Evolutionary conservation across 176 grass and related monocot genomes (phyloP), one percentile per base, ranked within the genome.

Genomic region (Hordeum marinum): DNA sequence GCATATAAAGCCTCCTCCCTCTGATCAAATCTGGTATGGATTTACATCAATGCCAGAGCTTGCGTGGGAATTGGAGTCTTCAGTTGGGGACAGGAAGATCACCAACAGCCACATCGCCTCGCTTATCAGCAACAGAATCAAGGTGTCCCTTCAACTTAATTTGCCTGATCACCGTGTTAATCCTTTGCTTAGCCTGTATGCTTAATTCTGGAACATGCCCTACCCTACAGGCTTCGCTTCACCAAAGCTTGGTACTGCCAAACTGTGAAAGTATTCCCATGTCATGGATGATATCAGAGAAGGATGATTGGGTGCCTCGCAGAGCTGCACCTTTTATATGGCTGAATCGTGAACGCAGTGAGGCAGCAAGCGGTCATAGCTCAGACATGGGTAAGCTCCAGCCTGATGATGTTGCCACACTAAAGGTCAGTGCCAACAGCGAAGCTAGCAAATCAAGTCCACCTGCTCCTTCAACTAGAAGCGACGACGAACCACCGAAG

Each of bases 1-100:
- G 66, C 88, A 92, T 77, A 86, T 96, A 76, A 96, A 93, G 32
- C 89, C 91, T 32, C 89, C 91, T 74, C 91, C 91, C 23, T 84
- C 87, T 55, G 94, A 96, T 87, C 91, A 83, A 71, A 78, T 96
- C 59, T 96, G 94, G 94, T 93, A 87, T 77, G 94, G 94, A 29
- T 93, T 93, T 87, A 86, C 85, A 10, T 85, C 88, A 52, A 93
- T 93, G 89, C 94, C 94, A 11, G 91, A 96, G 57, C 13, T 93
- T 82, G 94, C 90, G 4, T 96, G 94, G 94, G 90, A 91, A 46
- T 73, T 96, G 42, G 94, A 93, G 82, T 89, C 94, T 73, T 91
- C 85, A 59, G 67, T 97, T 72, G 94, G 94, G 18, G 94, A 97
- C 42, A 90, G 87, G 64, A 97, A 92, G 91, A 82, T 97, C 82